Evolutionary conservation across 306 rosid species (phyloP).

Genomic region (Quercus aquifolioides): DNA sequence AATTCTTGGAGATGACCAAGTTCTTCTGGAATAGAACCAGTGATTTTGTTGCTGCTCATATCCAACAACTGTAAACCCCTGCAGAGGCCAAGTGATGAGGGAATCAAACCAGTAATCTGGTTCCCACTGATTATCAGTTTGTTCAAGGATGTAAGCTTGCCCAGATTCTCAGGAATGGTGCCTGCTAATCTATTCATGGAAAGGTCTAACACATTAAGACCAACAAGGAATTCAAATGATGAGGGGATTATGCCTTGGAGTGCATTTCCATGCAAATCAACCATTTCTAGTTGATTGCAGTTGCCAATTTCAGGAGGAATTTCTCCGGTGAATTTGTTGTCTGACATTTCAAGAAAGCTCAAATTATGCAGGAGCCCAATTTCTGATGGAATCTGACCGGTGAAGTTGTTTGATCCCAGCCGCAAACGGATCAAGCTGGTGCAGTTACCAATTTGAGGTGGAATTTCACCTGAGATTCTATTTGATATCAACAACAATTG

Average conservation of each 20-base stretch:
- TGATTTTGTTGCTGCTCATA: conserved; percentile 67
- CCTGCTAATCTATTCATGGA: conserved; percentile 65
- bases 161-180: conserved; percentile 57
- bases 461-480: conserved; percentile 69
- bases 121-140: conserved; percentile 69
- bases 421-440: conserved; percentile 66
- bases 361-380: conserved; percentile 58
- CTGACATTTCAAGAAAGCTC: conserved; percentile 81
- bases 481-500: conserved; percentile 83
- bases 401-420: conserved; percentile 77
- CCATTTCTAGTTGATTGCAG: conserved; percentile 81
- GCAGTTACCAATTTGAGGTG: conserved; percentile 75
- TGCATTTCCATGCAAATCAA: conserved; percentile 74
- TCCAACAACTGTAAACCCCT: conserved; percentile 82
- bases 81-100: conserved; percentile 67
- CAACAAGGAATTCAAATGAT: conserved; percentile 49
- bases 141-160: conserved; percentile 64
- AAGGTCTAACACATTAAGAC: conserved; percentile 78
- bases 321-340: conserved; percentile 56
- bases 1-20: conserved; percentile 74
- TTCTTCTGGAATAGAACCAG: conserved; percentile 67
- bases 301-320: conserved; percentile 74
- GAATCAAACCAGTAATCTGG: conserved; percentile 59
- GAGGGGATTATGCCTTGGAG: conserved; percentile 78
- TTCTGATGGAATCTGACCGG: conserved; percentile 73